Base-by-base conservation (phyloP, 75 land plant genomes). In the Selaginella tamariscina region DNA sequence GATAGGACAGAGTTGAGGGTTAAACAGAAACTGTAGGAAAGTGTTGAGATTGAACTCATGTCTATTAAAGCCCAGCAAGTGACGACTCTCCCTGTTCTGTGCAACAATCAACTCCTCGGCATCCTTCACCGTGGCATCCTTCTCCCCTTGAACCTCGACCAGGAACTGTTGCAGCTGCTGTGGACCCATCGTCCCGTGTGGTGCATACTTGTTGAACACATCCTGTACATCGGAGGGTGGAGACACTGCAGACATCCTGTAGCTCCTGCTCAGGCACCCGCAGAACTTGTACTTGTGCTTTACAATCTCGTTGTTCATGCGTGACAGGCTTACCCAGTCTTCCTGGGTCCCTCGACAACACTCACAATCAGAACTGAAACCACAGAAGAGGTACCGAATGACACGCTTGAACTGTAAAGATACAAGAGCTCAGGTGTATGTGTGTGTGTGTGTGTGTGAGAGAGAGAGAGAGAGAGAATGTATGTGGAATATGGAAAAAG, bases 111-210 rank as follows among this genome's bases (percentile, higher is more conserved):
- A 2, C 0, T 33, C 22, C 24, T 60, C 30, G 18, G 76, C 72
- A 29, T 59, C n/a, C 0, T 59, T 63, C 0, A 74, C 49, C 0
- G 76, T 68, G 13, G 55, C 65, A 2, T 26, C 22, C 5, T 1
- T 31, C 72, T 74, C 72, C 0, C 72, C 72, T 24, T 74, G 76
- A 27, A 54, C 76, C 8, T 57, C 31, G 1, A 23, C 60, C 54
- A 74, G 30, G 57, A 74, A 74, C 22, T 0, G 31, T 1, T 30
- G 71, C 32, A 74, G 21, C 18, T 68, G 24, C 55, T 32, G 72
- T 11, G 71, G 31, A n/a, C 31, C 65, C 44, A 74, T 59, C 26
- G 32, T 29, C 11, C 73, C 76, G 62, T 69, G 29, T 49, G 55
- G 29, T 24, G 65, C 56, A 31, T 74, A 74, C 65, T 62, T 68